Evolutionary conservation across 768 basidiomycete genomes (phyloP).

Genomic region (Boletus huronensis): DNA sequence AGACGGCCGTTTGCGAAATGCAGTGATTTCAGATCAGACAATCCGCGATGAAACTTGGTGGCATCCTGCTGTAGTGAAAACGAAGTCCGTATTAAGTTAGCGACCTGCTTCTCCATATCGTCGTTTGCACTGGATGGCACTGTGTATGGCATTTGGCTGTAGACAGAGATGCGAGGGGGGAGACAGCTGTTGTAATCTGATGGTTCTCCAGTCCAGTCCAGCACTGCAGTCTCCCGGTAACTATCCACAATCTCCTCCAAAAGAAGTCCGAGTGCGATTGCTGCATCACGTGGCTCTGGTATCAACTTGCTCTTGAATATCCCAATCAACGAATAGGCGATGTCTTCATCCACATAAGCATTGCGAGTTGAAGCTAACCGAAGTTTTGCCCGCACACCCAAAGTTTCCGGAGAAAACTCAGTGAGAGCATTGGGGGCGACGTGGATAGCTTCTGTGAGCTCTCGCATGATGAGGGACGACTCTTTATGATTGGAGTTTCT

Average conservation of each 20-base stretch:
- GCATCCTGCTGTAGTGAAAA: neutral
- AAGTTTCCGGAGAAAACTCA: neutral
- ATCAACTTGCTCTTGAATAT: neutral
- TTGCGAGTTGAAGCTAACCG: neutral
- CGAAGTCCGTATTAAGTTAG: neutral
- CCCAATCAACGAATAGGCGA: neutral
- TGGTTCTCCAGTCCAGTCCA: neutral
- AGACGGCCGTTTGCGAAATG: neutral
- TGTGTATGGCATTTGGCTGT: neutral
- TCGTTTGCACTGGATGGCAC: neutral
- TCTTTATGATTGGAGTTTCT: neutral
- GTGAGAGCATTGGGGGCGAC: neutral
- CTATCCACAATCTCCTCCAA: neutral
- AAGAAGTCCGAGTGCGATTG: neutral
- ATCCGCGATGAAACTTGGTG: neutral
- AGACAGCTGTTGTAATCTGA: neutral
- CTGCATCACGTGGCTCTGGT: neutral
- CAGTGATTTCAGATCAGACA: neutral
- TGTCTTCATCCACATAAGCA: neutral
- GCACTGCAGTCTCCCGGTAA: neutral
- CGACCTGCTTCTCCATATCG: neutral
- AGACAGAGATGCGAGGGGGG: neutral
- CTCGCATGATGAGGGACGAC: neutral
- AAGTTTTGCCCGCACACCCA: neutral
- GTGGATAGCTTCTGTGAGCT: neutral